Conservation (phyloP, 169 alveolate species). For the Perkinsus marinus region DNA sequence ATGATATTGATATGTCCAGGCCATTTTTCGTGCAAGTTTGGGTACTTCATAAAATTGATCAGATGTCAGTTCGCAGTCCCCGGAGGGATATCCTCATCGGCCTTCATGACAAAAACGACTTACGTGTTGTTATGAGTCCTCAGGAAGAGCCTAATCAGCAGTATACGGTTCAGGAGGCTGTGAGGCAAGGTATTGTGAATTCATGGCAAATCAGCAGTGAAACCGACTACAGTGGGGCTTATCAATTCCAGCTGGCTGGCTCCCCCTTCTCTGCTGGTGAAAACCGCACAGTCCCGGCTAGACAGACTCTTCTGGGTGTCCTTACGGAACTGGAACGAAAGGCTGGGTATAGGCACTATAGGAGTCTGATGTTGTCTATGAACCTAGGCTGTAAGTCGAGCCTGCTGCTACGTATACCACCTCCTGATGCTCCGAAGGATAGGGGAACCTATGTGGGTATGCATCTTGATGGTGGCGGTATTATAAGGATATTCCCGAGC, state of each 20-base stretch:
- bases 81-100: background rate
- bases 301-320: background rate
- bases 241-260: background rate
- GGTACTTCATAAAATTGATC: background rate
- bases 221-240: background rate
- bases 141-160: background rate
- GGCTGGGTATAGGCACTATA: background rate
- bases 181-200: background rate
- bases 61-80: background rate
- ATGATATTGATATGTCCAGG: background rate
- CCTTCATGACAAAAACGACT: background rate
- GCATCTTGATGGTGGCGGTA: background rate
- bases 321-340: background rate
- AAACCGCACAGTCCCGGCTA: background rate
- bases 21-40: background rate
- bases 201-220: background rate
- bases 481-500: background rate
- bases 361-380: background rate
- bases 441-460: background rate
- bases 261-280: background rate
- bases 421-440: background rate
- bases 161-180: background rate
- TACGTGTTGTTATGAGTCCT: background rate
- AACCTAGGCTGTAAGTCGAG: background rate
- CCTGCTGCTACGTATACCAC: background rate